Conservation (phyloP, 805 yeast genomes). For the Yamadazyma sp. region DNA sequence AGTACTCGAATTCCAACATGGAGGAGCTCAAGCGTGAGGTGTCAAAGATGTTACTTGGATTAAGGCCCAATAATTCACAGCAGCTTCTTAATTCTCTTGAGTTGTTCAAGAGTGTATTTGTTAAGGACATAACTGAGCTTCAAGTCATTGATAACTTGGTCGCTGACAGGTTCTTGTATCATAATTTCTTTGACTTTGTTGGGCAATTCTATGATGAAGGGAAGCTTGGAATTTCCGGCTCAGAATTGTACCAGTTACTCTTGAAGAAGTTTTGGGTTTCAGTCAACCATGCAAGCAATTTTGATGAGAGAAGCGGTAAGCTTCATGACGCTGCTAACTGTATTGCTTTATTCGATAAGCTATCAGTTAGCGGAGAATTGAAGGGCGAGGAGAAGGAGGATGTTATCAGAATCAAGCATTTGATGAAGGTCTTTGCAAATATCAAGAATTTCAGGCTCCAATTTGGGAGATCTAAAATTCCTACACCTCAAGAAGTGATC, state of each 20-base stretch:
- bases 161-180: slow-evolving; percentile 28
- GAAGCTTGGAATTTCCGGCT: slow-evolving; percentile 13
- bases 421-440: slow-evolving; percentile 34
- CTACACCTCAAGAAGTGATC: slow-evolving; percentile 40
- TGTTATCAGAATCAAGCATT: slow-evolving; percentile 25
- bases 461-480: slow-evolving; percentile 31
- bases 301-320: slow-evolving; percentile 35
- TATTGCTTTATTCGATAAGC: slow-evolving; percentile 25
- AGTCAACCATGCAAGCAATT: slow-evolving; percentile 26
- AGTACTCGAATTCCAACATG: slow-evolving; percentile 16
- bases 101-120: slow-evolving; percentile 24
- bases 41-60: slow-evolving; percentile 22
- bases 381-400: slow-evolving; percentile 5
- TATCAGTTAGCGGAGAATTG: slow-evolving; percentile 14
- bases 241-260: slow-evolving; percentile 19
- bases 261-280: slow-evolving; percentile 35
- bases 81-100: slow-evolving; percentile 21
- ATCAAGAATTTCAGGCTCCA: slow-evolving; percentile 37
- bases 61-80: slow-evolving; percentile 23
- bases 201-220: slow-evolving; percentile 14
- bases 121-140: slow-evolving; percentile 10
- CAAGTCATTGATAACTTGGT: slow-evolving; percentile 22
- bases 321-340: slow-evolving; percentile 27
- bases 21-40: slow-evolving; percentile 27
- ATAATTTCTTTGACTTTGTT: slow-evolving; percentile 28